Evolutionary conservation across 192 early-diverging fungal genomes (phyloP).

Genomic region (Gaertneriomyces semiglobifer): DNA sequence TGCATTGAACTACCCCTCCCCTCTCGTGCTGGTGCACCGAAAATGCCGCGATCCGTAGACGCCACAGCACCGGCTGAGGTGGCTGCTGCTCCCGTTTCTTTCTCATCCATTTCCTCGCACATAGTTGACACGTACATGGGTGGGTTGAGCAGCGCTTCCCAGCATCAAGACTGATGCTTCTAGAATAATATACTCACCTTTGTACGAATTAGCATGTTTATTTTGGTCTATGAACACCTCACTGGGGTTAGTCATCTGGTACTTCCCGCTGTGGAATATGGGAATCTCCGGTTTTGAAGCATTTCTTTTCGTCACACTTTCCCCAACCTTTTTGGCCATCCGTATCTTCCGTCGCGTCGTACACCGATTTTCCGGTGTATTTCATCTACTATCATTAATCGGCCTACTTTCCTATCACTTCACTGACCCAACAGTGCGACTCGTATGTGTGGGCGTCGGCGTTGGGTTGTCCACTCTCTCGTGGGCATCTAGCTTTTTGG

Average conservation of each 20-base stretch:
- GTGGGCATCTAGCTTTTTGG: conserved; percentile 10
- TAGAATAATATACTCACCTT: background rate
- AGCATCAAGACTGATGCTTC: background rate
- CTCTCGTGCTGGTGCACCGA: background rate
- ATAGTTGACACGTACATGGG: conserved; percentile 22
- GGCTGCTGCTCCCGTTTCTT: background rate
- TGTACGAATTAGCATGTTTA: conserved; percentile 1
- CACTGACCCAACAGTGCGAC: background rate
- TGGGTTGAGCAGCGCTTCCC: conserved; percentile 4
- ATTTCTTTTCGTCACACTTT: conserved; percentile 19
- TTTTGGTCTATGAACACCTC: conserved; percentile 23
- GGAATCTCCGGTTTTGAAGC: conserved; percentile 23
- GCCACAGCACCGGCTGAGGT: background rate
- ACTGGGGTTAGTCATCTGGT: conserved; percentile 22
- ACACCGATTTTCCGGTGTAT: conserved; percentile 4
- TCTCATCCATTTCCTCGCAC: background rate
- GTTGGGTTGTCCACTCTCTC: conserved; percentile 15
- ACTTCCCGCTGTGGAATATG: conserved; percentile 26
- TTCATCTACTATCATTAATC: conserved; percentile 22
- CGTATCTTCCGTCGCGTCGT: conserved; percentile 8
- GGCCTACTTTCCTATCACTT: conserved; percentile 15
- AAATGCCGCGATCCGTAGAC: too few species aligned
- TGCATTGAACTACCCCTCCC: conserved; percentile 7
- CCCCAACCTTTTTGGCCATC: conserved; percentile 10
- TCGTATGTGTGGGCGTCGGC: conserved; percentile 11